Evolutionary conservation across 345 rosid species (phyloP).

Genomic region (Eucalyptus cloeziana): DNA sequence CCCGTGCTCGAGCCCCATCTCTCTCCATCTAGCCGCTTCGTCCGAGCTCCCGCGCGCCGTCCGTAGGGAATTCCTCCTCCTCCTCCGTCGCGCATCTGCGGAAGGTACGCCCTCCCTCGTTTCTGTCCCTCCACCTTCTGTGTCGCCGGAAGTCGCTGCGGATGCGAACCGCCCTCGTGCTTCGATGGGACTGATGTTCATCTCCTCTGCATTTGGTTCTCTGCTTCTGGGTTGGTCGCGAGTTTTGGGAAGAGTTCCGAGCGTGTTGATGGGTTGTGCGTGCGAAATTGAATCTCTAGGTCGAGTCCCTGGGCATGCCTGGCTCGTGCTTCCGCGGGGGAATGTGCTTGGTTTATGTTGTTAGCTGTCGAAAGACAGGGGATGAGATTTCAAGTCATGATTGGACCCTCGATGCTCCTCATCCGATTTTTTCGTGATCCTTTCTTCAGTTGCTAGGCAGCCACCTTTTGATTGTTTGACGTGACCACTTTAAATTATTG

Average conservation of each 20-base stretch:
- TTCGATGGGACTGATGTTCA: neutral
- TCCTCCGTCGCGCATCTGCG: neutral
- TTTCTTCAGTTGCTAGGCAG: neutral
- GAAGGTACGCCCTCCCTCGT: neutral
- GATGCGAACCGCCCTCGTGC: neutral
- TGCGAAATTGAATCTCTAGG: neutral
- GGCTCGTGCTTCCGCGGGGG: neutral
- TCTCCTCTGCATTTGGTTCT: neutral
- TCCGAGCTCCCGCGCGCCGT: neutral
- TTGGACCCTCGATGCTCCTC: neutral
- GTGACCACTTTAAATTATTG: neutral
- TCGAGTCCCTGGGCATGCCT: neutral
- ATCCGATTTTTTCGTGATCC: neutral
- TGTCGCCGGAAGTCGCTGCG: neutral
- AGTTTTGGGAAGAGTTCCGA: neutral
- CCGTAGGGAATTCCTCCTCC: neutral
- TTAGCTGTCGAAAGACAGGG: neutral
- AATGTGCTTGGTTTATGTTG: neutral
- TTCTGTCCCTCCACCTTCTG: neutral
- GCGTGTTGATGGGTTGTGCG: neutral
- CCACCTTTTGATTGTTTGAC: neutral
- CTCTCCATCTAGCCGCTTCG: neutral
- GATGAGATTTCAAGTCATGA: neutral
- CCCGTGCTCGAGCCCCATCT: neutral
- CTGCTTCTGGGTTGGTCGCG: neutral